phyloP scores from a whole-genome alignment of 2,329 filamentous ascomycete genomes.

The Sporothrix brasiliensis region DNA sequence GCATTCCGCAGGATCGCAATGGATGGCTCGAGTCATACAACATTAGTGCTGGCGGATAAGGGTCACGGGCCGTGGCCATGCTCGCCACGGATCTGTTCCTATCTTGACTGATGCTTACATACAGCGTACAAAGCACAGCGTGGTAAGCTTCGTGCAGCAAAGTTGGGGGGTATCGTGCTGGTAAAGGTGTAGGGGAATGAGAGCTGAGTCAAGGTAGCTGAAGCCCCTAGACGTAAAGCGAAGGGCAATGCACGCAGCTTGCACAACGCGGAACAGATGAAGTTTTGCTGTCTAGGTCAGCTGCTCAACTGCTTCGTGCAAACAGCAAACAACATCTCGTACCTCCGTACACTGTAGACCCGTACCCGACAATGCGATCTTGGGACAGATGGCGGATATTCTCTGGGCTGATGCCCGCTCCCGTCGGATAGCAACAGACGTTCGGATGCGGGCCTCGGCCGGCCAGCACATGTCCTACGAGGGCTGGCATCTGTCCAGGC shows the following conservation, averaged over 20 bases:
- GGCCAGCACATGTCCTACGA: not conserved
- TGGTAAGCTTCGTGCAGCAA: not conserved
- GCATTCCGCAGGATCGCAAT: not conserved
- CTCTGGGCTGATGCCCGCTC: not conserved
- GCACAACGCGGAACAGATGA: not conserved
- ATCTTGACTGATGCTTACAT: conserved; percentile 24
- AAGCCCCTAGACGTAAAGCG: too few relatives aligned
- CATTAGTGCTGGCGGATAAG: conserved; percentile 8
- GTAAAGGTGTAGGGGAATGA: not conserved
- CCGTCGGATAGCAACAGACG: not conserved
- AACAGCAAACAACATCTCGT: not conserved
- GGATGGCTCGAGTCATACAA: not conserved
- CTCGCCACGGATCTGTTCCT: not conserved
- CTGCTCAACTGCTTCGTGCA: too few relatives aligned
- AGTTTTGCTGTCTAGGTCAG: too few relatives aligned
- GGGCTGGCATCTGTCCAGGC: not conserved
- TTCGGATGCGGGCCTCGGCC: not conserved
- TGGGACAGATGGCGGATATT: not conserved
- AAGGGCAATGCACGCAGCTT: not conserved
- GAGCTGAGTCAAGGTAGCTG: too few relatives aligned
- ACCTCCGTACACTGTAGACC: not conserved
- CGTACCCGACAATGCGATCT: not conserved
- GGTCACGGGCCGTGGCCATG: not conserved
- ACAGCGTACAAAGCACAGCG: not conserved
- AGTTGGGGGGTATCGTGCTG: not conserved